phyloP scores from a whole-genome alignment of 2,329 filamentous ascomycete species.

The Fusarium algeriense region DNA sequence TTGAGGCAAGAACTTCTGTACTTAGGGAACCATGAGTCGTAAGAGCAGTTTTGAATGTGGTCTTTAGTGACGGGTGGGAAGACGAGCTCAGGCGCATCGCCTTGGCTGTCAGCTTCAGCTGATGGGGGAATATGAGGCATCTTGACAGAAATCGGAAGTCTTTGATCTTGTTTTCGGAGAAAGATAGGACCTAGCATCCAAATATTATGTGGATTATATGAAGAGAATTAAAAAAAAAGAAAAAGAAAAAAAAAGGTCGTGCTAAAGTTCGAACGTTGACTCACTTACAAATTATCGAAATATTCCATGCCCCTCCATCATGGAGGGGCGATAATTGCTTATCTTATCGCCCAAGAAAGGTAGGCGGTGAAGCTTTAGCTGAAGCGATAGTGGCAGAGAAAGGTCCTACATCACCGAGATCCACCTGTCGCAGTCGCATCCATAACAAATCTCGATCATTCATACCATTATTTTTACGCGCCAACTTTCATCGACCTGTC shows the following conservation, averaged over 20 bases:
- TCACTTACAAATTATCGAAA: slow-evolving; percentile 42
- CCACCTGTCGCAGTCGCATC: slow-evolving; percentile 21
- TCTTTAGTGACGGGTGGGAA: slow-evolving; percentile 88
- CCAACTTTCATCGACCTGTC: background rate
- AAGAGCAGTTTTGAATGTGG: slow-evolving; percentile 95
- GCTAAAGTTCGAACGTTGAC: slow-evolving; percentile 26
- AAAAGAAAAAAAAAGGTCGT: background rate
- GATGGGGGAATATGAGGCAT: slow-evolving; percentile 54
- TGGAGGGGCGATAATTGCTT: slow-evolving; percentile 28
- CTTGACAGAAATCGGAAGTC: background rate
- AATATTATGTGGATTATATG: background rate
- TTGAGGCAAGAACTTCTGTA: slow-evolving; percentile 87
- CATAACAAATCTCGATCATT: slow-evolving; percentile 7
- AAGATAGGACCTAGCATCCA: background rate
- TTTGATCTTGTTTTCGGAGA: background rate
- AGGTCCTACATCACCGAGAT: slow-evolving; percentile 33
- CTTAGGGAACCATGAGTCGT: slow-evolving; percentile 89
- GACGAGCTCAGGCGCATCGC: slow-evolving; percentile 57
- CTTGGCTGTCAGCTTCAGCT: slow-evolving; percentile 6
- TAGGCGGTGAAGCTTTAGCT: slow-evolving; percentile 15
- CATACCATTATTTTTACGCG: slow-evolving; percentile 3
- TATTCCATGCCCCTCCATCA: slow-evolving; percentile 38
- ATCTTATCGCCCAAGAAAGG: slow-evolving; percentile 31
- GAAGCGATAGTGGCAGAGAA: slow-evolving; percentile 11
- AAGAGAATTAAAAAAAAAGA: background rate